Conservation (phyloP, 768 basidiomycete genomes). For the Lyophyllum shimeji region DNA sequence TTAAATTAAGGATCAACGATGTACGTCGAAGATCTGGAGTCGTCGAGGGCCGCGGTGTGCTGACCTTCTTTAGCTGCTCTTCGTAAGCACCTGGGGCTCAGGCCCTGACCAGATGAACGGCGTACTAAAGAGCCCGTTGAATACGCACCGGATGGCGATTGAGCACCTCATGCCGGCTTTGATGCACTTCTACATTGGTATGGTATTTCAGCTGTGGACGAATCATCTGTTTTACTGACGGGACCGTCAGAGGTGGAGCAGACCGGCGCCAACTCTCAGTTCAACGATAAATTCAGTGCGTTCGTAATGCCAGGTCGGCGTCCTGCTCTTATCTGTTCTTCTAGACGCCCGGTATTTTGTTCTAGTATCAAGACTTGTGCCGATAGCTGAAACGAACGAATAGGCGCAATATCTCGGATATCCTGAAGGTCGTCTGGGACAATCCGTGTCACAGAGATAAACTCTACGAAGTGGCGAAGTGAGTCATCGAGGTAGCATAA, state of each 20-base stretch:
- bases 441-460: conserved; percentile 88
- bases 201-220: conserved; percentile 18
- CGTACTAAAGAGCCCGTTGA: conserved; percentile 35
- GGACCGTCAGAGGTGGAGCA: conserved; percentile 86
- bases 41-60: neutral
- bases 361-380: no score
- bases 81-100: no score
- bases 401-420: conserved; percentile 41
- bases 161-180: conserved; percentile 88
- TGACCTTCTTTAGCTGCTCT: no score
- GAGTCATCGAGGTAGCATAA: conserved; percentile 10
- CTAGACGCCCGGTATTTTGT: no score
- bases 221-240: no score
- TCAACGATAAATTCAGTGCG: conserved; percentile 97
- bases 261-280: conserved; percentile 96
- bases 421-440: conserved; percentile 89
- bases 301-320: conserved; percentile 30
- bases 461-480: conserved; percentile 79
- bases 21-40: conserved; percentile 44
- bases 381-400: no score
- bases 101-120: no score
- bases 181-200: conserved; percentile 94
- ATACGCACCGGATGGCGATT: conserved; percentile 80
- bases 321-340: no score
- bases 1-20: conserved; percentile 95